Base-by-base conservation (phyloP, 805 yeast genomes). In the Candida nitratophila region DNA sequence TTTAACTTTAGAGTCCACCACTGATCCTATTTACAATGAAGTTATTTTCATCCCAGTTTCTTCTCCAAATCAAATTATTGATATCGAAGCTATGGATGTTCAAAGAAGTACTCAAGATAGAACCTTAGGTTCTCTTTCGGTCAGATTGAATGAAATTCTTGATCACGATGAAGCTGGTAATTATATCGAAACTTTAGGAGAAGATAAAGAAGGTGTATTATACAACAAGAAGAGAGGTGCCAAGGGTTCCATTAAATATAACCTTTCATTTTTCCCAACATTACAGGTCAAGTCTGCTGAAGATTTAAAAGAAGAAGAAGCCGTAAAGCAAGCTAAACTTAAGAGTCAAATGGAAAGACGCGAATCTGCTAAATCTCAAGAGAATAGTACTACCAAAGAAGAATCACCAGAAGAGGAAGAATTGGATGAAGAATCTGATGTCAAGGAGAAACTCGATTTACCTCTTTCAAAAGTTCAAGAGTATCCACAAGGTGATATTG, bases 51-150 rank as follows among this genome's bases (percentile, higher is more conserved):
- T 87, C 26, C 83, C 96, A 4, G 77, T 93, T 16, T 77, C 95
- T 6, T 83, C 91, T 38, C 79, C 88, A 21, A 83, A 84, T 59
- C 97, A 90, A 63, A 81, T 75, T 55, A 64, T 93, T 49, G 81
- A 90, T 2, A 61, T 93, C 44, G 98, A 93, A 60, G 95, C 81
- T 7, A 86, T 93, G 96, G 98, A 93, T 65, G 85, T 84, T 30
- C 91, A 90, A 65, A 75, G 74, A 47, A 74, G 68, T 43, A 77
- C 83, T n/a, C 77, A 79, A 37, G 99, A 93, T 64, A 79, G 96
- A 55, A 77, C 95, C 4, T 74, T 93, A 40, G 99, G 99, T 43
- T 74, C 83, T 2, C 83, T 86, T 66, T 83, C 81, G 54, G 65
- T 93, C 19, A 77, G 79, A 54, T 69, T 86, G 49, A 70, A 72